Evolutionary conservation across 2,329 filamentous ascomycete genomes (phyloP), one percentile per base, ranked within the genome.

Genomic region (Didymella keratinophila): DNA sequence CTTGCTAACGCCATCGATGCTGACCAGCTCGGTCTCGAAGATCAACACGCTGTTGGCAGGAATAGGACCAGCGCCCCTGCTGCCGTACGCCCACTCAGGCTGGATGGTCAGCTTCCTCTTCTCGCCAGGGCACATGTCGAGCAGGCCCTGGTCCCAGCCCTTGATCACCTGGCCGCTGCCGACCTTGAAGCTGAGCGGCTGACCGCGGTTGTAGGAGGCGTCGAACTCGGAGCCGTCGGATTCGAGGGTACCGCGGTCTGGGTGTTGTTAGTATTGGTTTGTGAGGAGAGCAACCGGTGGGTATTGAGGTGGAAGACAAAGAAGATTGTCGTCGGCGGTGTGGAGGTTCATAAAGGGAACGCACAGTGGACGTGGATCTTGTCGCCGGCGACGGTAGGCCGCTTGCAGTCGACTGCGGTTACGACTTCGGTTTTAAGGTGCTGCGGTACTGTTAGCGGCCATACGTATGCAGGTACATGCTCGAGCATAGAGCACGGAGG

Each of bases 41-140:
- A 98, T 82, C 71, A 98, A 80, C 56, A 92, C 95, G 70, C 91
- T 89, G 55, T 89, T 89, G 9, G 86, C 90, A 9, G 94, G 94
- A 71, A 98, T 98, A 21, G 93, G 92, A 1, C 93, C 93, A 77
- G 95, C 86, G 52, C 81, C 85, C 61, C 90, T 86, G 64, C 88
- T 81, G 59, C 94, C 94, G 76, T 97, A 98, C 49, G 89, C 94
- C 73, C 89, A 86, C 76, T 91, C 89, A 21, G 94, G 93, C 50
- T 93, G 92, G 52, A 99, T 95, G 27, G 92, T 98, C 75, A 99
- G 82, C 58, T 88, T 94, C 79, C 79, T 86, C 87, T 97, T 97
- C 84, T 99, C 94, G 64, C 95, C 95, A 69, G 95, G 89, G 80
- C 94, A 98, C 94, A 98, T 98, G 74, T 93, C 92, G 44, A 96